Conservation (phyloP, 306 rosid genomes). For the Pyrus bretschneideri region DNA sequence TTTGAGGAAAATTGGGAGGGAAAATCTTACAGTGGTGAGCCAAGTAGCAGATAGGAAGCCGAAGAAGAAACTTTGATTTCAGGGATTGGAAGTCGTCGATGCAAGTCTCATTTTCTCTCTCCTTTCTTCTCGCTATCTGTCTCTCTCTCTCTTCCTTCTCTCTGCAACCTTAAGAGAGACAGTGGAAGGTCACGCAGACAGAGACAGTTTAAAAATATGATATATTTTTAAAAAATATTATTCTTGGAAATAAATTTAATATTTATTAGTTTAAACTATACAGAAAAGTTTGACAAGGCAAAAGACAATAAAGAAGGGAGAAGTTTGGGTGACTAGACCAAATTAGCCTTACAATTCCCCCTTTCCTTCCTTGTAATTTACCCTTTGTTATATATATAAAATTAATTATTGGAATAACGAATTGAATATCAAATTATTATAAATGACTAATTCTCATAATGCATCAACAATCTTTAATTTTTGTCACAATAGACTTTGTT, state of each 20-base stretch:
- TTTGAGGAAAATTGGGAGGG: neutral
- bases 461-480: no score
- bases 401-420: no score
- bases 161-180: conserved; percentile 53
- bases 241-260: neutral
- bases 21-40: conserved; percentile 27
- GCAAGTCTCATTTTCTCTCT: conserved; percentile 28
- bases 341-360: conserved; percentile 11
- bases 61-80: conserved; percentile 22
- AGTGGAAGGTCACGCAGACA: conserved; percentile 34
- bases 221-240: neutral
- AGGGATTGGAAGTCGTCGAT: conserved; percentile 34
- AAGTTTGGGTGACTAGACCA: conserved; percentile 17
- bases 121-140: neutral
- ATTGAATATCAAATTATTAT: no score
- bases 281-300: neutral
- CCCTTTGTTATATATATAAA: neutral
- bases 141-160: conserved; percentile 22
- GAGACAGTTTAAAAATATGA: neutral
- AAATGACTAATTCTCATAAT: no score
- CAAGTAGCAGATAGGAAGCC: conserved; percentile 3
- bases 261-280: neutral
- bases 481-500: no score
- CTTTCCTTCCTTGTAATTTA: no score
- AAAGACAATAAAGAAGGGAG: neutral